Evolutionary conservation across 192 early-diverging fungal species (phyloP).

Genomic region (Gryganskiella cystojenkinii): DNA sequence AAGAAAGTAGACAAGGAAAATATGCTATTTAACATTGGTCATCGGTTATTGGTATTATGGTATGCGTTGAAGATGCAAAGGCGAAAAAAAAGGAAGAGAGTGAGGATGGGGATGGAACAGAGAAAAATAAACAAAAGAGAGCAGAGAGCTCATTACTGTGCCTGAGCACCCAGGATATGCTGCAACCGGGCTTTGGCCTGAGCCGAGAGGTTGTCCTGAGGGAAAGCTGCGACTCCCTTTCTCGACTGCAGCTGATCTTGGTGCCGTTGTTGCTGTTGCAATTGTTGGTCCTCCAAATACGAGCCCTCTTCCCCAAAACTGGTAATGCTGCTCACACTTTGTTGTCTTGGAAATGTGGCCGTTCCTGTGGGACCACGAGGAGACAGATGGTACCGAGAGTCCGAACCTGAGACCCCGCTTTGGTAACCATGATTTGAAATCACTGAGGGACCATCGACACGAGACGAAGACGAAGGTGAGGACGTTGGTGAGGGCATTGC

Average conservation of each 20-base stretch:
- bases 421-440: slow-evolving; percentile 22
- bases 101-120: too few relatives aligned
- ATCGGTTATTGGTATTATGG: too few relatives aligned
- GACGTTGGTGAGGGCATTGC: slow-evolving; percentile 38
- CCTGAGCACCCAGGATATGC: too few relatives aligned
- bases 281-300: background rate
- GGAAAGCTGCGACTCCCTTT: background rate
- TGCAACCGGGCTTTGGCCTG: too few relatives aligned
- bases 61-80: too few relatives aligned
- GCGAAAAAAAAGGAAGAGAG: too few relatives aligned
- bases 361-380: slow-evolving; percentile 6
- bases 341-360: slow-evolving; percentile 7
- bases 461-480: slow-evolving; percentile 32
- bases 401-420: background rate
- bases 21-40: too few relatives aligned
- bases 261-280: too few relatives aligned
- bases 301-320: slow-evolving; percentile 7
- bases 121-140: too few relatives aligned
- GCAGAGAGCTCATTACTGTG: too few relatives aligned
- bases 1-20: too few relatives aligned
- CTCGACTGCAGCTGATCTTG: background rate
- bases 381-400: slow-evolving; percentile 21
- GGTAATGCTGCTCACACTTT: slow-evolving; percentile 13
- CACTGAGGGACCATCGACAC: slow-evolving; percentile 28
- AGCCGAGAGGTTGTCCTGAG: background rate